Conservation (phyloP, 202 grass and related monocot genomes). For the Hordeum pubiflorum region DNA sequence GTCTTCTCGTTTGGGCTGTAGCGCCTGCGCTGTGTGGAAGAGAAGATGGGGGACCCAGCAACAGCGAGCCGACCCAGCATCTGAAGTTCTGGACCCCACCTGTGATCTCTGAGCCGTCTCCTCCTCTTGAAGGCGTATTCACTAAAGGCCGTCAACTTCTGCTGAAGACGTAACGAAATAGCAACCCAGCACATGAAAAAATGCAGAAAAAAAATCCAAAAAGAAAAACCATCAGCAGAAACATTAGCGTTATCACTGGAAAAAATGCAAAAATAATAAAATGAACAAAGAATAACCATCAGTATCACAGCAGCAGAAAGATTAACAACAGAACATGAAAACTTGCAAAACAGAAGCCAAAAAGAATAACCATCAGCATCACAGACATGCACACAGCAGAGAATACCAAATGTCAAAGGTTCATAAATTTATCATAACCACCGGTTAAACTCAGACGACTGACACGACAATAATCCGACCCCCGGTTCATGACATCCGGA, state of each 20-base stretch:
- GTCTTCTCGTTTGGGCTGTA: conserved; percentile 3
- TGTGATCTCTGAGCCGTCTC: not conserved
- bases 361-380: not conserved
- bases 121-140: not conserved
- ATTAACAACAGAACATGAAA: not conserved
- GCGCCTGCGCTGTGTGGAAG: conserved; percentile 5
- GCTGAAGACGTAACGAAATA: not conserved
- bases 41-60: not conserved
- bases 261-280: too few species aligned
- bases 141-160: rapidly evolving
- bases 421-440: not conserved
- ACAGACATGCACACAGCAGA: not conserved
- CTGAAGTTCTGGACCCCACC: not conserved
- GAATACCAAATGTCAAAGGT: not conserved
- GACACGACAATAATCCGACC: not conserved
- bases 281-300: not conserved
- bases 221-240: too few species aligned
- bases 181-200: not conserved
- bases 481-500: not conserved
- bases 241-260: too few species aligned
- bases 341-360: not conserved
- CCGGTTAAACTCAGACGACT: not conserved
- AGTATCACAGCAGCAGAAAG: too few species aligned
- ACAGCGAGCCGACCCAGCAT: not conserved
- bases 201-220: not conserved